These are phyloP conservation scores for Aspergillus indologenus DNA, from an alignment of 495 filamentous ascomycete genomes.

Conservation along the genomic window DNA sequence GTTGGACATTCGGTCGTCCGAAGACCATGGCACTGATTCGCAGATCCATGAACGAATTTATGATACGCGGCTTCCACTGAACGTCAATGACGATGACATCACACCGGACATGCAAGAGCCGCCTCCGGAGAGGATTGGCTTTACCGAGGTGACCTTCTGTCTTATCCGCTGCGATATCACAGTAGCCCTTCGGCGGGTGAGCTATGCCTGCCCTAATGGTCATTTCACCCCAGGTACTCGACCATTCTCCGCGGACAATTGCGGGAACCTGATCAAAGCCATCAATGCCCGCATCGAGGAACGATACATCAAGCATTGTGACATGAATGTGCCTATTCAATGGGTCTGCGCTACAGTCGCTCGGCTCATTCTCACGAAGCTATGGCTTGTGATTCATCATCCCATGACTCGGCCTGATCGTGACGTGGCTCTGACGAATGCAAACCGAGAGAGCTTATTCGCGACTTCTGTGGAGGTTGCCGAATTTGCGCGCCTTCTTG, in stretches of 20 bases:
- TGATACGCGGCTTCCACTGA: constrained; percentile 71
- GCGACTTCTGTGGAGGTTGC: constrained; percentile 71
- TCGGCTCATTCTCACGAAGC: constrained; percentile 64
- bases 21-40: constrained; percentile 81
- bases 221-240: constrained; percentile 21
- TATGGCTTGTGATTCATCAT: constrained; percentile 63
- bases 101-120: constrained; percentile 58
- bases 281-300: constrained; percentile 61
- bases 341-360: constrained; percentile 71
- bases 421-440: constrained; percentile 42
- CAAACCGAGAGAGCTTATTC: constrained; percentile 70
- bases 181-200: constrained; percentile 40
- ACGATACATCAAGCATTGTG: constrained; percentile 58
- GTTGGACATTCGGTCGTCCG: constrained; percentile 71
- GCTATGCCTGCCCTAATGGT: constrained; percentile 29
- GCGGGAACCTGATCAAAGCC: constrained; percentile 60
- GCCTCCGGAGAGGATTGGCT: constrained; percentile 55
- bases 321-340: constrained; percentile 58
- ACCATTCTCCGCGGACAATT: constrained; percentile 44
- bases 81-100: constrained; percentile 79
- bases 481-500: constrained; percentile 65
- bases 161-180: constrained; percentile 66
- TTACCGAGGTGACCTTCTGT: constrained; percentile 78
- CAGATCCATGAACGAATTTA: constrained; percentile 65
- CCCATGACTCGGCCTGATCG: constrained; percentile 47